Evolutionary conservation across 306 rosid genomes (phyloP), one percentile per base, ranked within the genome.

Genomic region (Lathyrus sativus): DNA sequence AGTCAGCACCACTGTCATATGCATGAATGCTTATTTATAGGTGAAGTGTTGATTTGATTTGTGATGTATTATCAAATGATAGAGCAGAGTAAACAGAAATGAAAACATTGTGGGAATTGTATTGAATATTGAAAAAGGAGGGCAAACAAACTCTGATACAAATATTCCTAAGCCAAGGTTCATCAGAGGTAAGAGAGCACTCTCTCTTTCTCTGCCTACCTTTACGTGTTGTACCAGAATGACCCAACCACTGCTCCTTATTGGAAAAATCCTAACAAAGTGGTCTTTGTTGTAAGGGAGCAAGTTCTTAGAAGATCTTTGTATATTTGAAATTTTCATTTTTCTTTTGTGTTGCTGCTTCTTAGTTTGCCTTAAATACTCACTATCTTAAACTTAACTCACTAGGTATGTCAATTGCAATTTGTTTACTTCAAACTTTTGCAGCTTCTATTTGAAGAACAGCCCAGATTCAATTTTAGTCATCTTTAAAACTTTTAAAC

Each of bases 1-100:
- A n/a, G 41, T 60, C 12, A 55, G 28, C 38, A n/a, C 70, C 67
- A 41, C 55, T 51, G 31, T 71, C 72, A 28, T 42, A 29, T 50
- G 54, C 59, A 65, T 61, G 77, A 69, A 76, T 66, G 57, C 55
- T 39, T 66, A 9, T 72, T 58, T 48, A n/a, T 60, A 51, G 79
- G 67, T 62, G 63, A 62, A 70, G 54, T 51, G 67, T 63, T 82
- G 63, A 53, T 56, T 59, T 79, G 51, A 63, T 74, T 67, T 68
- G 50, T 53, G 60, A 48, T 88, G 87, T 82, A 78, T 76, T 62
- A 41, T 76, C 59, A 53, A 53, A 22, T 53, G 33, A 53, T 11
- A 22, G 59, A 53, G 33, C 8, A 11, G 33, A 53, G 59, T 53
- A 13, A 2, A 22, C 14, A 53, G 7, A 19, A 53, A 53, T 53